Base-by-base conservation (phyloP, 1,284 basidiomycete species). In the Cryptococcus sp. region DNA sequence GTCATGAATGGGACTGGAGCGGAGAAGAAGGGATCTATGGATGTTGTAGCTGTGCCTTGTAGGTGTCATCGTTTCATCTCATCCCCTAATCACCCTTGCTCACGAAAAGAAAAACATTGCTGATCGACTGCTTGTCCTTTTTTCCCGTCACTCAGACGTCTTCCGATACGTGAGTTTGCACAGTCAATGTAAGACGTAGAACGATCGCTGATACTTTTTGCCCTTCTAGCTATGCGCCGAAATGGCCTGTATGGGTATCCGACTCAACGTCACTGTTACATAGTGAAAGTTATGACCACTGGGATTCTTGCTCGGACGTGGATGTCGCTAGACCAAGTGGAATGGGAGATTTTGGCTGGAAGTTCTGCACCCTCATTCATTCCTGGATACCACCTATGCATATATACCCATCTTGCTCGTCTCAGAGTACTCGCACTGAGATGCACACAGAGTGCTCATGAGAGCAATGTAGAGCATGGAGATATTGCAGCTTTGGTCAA, bases 1-100 rank as follows among this genome's bases (percentile, higher is more conserved):
- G 57, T 62, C 7, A 67, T 68, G 50, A 65, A 61, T 51, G 67
- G 87, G 42, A 45, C 22, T 86, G 79, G 88, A 88, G 57, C 56
- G 49, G 65, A 43, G 23, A 60, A 57, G 22, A 68, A 71, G 57
- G 87, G 88, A 5, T 87, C 92, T 69, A 85, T 96, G 76, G 94
- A 96, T 76, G 88, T 97, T 47, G 86, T 97, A 54, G 95, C 95
- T 6, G 86, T 99, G 23, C 96, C 96, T 6, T 99, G 73, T 74
- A 60, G 71, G 70, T 75, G 20, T 1, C n/a, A 10, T n/a, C 22
- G 22, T 35, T 8, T 53, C 19, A 23, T 42, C 13, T 46, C 17
- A n/a, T 2, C 41, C 1, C 8, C 45, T 35, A 51, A 43, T 42
- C 23, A 15, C 16, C 38, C 30, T 42, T 23, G 20, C 10, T 30